phyloP scores from a whole-genome alignment of 345 rosid genomes.

The Crucihimalaya himalaica region DNA sequence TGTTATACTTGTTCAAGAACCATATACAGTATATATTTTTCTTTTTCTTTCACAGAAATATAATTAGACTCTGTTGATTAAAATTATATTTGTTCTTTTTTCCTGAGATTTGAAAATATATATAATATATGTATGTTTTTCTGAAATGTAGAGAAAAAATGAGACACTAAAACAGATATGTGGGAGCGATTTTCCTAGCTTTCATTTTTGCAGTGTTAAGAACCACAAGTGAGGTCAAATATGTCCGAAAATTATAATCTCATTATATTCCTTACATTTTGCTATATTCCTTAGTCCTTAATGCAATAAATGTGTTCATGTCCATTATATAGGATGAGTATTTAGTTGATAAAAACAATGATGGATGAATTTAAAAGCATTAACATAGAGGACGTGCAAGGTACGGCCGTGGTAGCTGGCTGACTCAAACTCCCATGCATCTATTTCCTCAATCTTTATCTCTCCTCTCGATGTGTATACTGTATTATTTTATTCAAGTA shows the following conservation, averaged over 20 bases:
- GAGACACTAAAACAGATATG: not conserved
- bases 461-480: too few species aligned
- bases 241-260: not conserved
- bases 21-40: not conserved
- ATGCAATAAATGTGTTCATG: not conserved
- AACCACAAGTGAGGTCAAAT: not conserved
- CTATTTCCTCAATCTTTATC: not conserved
- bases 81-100: not conserved
- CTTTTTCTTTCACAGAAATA: not conserved
- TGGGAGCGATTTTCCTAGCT: not conserved
- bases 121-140: not conserved
- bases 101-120: not conserved
- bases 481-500: not conserved
- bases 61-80: not conserved
- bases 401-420: constrained; percentile 28
- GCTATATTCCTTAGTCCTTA: not conserved
- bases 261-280: not conserved
- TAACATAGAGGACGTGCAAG: constrained; percentile 25
- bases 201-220: not conserved
- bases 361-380: constrained; percentile 13
- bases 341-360: not conserved
- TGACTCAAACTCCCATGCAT: constrained; percentile 22
- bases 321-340: not conserved
- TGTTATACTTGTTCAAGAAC: not conserved
- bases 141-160: not conserved